Evolutionary conservation across 2,329 filamentous ascomycete genomes (phyloP), one percentile per base, ranked within the genome.

Genomic region (Lasiodiplodia sp.): DNA sequence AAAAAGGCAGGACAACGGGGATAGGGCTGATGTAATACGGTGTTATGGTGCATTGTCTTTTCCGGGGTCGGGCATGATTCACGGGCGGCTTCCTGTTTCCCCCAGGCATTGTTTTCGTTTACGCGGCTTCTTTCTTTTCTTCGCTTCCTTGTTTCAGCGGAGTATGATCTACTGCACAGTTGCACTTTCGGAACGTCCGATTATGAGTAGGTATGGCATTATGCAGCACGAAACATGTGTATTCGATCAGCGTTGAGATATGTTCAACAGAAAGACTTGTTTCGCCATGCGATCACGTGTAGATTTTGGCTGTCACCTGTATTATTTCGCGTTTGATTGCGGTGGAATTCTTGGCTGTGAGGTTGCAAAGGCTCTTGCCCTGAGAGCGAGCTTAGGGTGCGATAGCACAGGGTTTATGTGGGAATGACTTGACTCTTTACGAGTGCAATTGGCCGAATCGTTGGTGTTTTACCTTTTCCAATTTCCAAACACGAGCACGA

Each of bases 401-500:
- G 31, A 34, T 2, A 34, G 31, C 31, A 37, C 44, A 53, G 44
- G 44, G 4, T 28, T 34, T 23, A 51, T 11, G 25, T 49, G 40
- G 58, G 58, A 11, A 34, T 3, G 31, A 34, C 40, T 51, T 28
- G 40, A 58, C 56, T n/a, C 52, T 25, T n/a, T 18, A 31, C 6
- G 21, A 28, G 16, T 31, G 25, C 31, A 37, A 64, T 52, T 31
- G 60, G 47, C 31, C 60, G 60, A 53, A 16, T 38, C 44, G 47
- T 38, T 23, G 60, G 31, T 25, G 44, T 47, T 52, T 38, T 23
- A 6, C 44, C n/a, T 57, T 51, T 49, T 37, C n/a, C 18, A 64
- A 64, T 64, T 38, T 64, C 60, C 60, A 49, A 21, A 64, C 60
- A 64, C 60, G 60, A 64, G 38, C 44, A n/a, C 44, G 57, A n/a